A percentile compares a stretch with the other conserved stretches of the same genome.
Evolutionary conservation across 257 asterid species (phyloP).

Genomic region (Anisodus tanguticus): DNA sequence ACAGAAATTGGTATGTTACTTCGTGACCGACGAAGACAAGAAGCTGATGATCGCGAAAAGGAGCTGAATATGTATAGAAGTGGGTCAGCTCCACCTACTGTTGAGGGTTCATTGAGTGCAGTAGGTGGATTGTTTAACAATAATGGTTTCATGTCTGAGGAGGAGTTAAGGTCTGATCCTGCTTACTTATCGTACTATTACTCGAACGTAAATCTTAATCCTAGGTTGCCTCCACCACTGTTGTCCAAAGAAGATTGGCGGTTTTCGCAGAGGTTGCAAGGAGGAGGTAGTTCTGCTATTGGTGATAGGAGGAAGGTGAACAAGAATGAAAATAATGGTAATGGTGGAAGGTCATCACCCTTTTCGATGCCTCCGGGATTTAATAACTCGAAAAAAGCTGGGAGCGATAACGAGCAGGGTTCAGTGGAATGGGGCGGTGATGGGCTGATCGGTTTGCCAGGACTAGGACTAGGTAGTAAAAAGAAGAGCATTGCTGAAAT

Average conservation of each 20-base stretch:
- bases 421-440: slow-evolving; percentile 85
- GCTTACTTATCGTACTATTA: slow-evolving; percentile 82
- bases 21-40: slow-evolving; percentile 75
- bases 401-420: slow-evolving; percentile 60
- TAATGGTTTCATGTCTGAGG: slow-evolving; percentile 79
- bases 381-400: slow-evolving; percentile 63
- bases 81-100: slow-evolving; percentile 99
- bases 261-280: slow-evolving; percentile 80
- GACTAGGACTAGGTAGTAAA: slow-evolving; percentile 71
- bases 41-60: slow-evolving; percentile 80
- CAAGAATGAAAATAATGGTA: slow-evolving; percentile 60
- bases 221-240: slow-evolving; percentile 98
- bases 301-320: slow-evolving; percentile 91
- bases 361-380: slow-evolving; percentile 74
- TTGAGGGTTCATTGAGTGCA: slow-evolving; percentile 90
- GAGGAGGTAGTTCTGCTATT: slow-evolving; percentile 83
- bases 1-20: slow-evolving; percentile 79
- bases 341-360: slow-evolving; percentile 67
- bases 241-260: slow-evolving; percentile 96
- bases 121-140: slow-evolving; percentile 83
- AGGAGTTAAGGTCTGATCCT: slow-evolving; percentile 97
- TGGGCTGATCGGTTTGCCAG: slow-evolving; percentile 95
- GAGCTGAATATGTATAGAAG: slow-evolving; percentile 93
- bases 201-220: slow-evolving; percentile 88
- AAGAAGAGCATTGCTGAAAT: slow-evolving; percentile 85